Base-by-base conservation (phyloP, 179 eudicot genomes). In the Silene coronaria region DNA sequence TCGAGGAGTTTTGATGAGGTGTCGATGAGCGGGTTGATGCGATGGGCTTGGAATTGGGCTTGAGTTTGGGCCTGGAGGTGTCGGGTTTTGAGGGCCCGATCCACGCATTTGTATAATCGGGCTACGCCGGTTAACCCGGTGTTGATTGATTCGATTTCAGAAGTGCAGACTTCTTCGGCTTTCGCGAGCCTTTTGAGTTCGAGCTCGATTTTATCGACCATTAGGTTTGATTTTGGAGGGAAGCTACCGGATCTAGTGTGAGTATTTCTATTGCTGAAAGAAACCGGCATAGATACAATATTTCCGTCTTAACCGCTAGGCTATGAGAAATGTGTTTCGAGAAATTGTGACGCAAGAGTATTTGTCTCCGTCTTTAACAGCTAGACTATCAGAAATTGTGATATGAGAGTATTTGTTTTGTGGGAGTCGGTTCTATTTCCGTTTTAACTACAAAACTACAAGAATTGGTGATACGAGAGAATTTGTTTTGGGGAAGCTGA, bases 11-110 rank as follows among this genome's bases (percentile, higher is more conserved):
- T 85, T 0, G 80, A 51, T 0, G 84, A 73, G 26, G 26, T 17
- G 5, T 87, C 85, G 5, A 79, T 22, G 1, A 84, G 58, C 21
- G 76, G 78, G 24, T 53, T 64, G 57, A 72, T 32, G 17, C 83
- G 38, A 13, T 72, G 83, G 32, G 67, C 55, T 22, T 34, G 27
- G 22, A 82, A 16, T n/a, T 53, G 79, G n/a, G 84, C 63, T 72
- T 81, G 81, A 6, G 58, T n/a, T 10, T 53, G 58, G 19, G 58
- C n/a, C 23, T 74, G 82, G 2, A 89, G 77, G 1, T 78, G 75
- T 16, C 89, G 84, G 73, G 85, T 79, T 6, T 66, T 77, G 26
- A 88, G 87, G 22, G 83, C 85, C 24, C 83, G 83, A 11, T 87
- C 86, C 22, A 87, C 73, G 42, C 85, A 84, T 48, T 77, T 79